phyloP scores from a whole-genome alignment of 192 early-diverging fungal species.

The Backusella tarrabulga region DNA sequence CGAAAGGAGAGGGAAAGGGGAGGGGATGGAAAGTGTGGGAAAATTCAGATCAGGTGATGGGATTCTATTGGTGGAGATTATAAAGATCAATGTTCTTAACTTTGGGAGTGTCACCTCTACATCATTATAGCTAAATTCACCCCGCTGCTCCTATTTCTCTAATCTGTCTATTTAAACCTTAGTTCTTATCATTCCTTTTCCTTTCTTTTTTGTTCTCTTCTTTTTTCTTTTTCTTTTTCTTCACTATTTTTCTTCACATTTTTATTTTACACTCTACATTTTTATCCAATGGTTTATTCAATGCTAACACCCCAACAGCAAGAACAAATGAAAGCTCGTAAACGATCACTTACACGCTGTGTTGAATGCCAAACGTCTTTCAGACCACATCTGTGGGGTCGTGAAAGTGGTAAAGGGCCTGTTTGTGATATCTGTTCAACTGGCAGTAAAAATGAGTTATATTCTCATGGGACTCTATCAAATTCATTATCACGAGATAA shows the following conservation, averaged over 20 bases:
- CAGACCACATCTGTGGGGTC: constrained; percentile 23
- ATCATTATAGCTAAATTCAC: neutral
- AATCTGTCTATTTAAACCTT: constrained; percentile 10
- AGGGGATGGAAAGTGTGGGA: constrained; percentile 9
- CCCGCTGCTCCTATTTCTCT: constrained; percentile 9
- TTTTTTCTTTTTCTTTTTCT: constrained; percentile 3
- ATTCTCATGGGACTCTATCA: neutral
- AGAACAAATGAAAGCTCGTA: constrained; percentile 9
- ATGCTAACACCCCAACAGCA: neutral
- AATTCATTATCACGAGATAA: neutral
- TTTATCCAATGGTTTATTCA: constrained; percentile 7
- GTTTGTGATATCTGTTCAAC: constrained; percentile 23
- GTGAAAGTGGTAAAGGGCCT: constrained; percentile 28
- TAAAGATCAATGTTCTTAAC: constrained; percentile 9
- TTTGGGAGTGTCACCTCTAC: neutral
- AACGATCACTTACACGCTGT: constrained; percentile 31
- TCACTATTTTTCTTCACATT: neutral
- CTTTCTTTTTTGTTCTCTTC: neutral
- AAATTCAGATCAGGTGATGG: neutral
- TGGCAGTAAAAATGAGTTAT: constrained; percentile 4
- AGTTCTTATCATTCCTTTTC: neutral
- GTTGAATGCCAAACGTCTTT: constrained; percentile 24
- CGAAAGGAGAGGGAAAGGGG: neutral
- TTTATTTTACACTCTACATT: neutral
- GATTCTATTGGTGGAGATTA: constrained; percentile 3